Percentiles rank a stretch among this genome's conserved stretches.
phyloP scores from a whole-genome alignment of 2,329 filamentous ascomycete genomes.

The Podosphaera fusca region DNA sequence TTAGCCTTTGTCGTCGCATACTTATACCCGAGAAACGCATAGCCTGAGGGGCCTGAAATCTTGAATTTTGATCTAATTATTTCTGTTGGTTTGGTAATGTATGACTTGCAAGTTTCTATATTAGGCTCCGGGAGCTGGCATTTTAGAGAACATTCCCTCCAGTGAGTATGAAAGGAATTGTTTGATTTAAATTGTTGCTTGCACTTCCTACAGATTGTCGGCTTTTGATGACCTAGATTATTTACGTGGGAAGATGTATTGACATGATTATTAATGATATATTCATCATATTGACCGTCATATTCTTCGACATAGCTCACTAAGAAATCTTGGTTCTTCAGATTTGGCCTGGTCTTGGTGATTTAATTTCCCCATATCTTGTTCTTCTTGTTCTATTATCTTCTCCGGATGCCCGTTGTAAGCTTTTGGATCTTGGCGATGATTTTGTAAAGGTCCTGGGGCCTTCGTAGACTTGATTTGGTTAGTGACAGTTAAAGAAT shows the following conservation, averaged over 20 bases:
- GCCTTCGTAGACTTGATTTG: too few species aligned
- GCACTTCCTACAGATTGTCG: too few species aligned
- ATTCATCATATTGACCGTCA: background rate
- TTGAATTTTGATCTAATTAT: background rate
- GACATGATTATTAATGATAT: background rate
- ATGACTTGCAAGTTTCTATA: too few species aligned
- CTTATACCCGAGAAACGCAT: background rate
- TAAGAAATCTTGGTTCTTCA: too few species aligned
- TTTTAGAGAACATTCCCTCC: too few species aligned
- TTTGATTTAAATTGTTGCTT: too few species aligned
- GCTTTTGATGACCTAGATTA: too few species aligned
- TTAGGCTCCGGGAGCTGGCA: too few species aligned
- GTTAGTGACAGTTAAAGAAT: too few species aligned
- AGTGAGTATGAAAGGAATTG: too few species aligned
- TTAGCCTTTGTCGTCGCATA: background rate
- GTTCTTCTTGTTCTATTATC: background rate
- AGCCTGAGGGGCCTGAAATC: background rate
- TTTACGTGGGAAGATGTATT: background rate
- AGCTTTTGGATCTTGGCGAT: background rate
- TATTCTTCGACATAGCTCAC: background rate
- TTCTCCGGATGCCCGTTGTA: background rate
- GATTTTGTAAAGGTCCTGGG: background rate
- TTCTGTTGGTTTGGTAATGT: too few species aligned
- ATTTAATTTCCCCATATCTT: background rate
- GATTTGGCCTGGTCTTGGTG: background rate